Base-by-base conservation (phyloP, 495 filamentous ascomycete species). In the Penicillium flavigenum region DNA sequence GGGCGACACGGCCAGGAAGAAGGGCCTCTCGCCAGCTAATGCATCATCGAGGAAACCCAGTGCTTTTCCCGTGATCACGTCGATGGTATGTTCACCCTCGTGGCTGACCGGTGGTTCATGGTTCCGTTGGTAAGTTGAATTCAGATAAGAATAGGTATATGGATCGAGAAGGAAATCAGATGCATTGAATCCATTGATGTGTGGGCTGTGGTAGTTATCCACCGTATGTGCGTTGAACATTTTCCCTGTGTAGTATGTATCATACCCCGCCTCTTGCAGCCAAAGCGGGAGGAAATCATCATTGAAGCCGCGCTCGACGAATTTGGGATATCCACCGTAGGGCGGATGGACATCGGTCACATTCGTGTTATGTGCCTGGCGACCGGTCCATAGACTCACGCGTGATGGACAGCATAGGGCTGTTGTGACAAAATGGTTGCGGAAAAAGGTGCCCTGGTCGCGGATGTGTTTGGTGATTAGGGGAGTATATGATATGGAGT, bases 241-340 rank as follows among this genome's bases (percentile, higher is more conserved):
- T 66, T 91, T 91, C 38, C 87, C 86, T 2, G 83, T 86, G 66
- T 89, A 89, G 67, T 85, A 89, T 1, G 86, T 90, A 59, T 84
- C 79, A 64, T 89, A 89, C n/a, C 86, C 86, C 1, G 83, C 81
- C 7, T 81, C 57, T 59, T 89, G 86, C 4, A 90, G 73, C 87
- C 87, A 90, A 2, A 88, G 61, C 0, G 87, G 86, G 10, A 90
- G 76, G 58, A 83, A 89, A 56, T 82, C 74, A 0, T 85, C 77
- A 60, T 90, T 89, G 54, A 86, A 77, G 2, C 87, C 86, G 47
- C 85, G 82, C 8, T 72, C 70, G 29, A 87, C 68, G 55, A 90
- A 88, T 57, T 89, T 88, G 38, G 86, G 86, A 59, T 88, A 89
- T 7, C 87, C 87, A 83, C 84, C 84, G 57, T 83, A 79, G 11